phyloP scores from a whole-genome alignment of 805 yeast genomes.

The Maudiozyma pseudohumilis region DNA sequence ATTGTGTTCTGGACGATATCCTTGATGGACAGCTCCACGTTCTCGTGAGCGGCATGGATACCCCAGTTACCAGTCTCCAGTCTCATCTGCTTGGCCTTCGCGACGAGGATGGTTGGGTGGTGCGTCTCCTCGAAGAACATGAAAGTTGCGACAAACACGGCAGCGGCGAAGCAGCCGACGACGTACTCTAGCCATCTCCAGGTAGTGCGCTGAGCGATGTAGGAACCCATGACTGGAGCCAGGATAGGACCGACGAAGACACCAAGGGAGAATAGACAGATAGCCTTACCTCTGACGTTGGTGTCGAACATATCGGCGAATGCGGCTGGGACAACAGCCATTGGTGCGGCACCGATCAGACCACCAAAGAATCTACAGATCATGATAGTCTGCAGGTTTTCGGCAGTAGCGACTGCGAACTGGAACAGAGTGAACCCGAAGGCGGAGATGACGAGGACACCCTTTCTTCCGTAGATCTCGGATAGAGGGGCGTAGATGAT shows the following conservation, averaged over 20 bases:
- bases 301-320: conserved; percentile 75
- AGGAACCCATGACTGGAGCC: conserved; percentile 76
- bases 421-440: conserved; percentile 52
- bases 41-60: conserved; percentile 69
- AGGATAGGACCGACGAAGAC: conserved; percentile 73
- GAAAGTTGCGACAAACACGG: conserved; percentile 31
- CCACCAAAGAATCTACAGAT: conserved; percentile 77
- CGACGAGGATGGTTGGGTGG: conserved; percentile 53
- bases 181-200: conserved; percentile 82
- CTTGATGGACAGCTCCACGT: conserved; percentile 42
- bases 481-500: conserved; percentile 82
- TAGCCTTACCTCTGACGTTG: conserved; percentile 61
- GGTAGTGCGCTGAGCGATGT: conserved; percentile 54
- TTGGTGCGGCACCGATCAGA: conserved; percentile 71
- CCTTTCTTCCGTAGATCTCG: conserved; percentile 66
- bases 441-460: conserved; percentile 46
- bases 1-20: conserved; percentile 57
- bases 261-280: conserved; percentile 61
- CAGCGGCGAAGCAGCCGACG: conserved; percentile 49
- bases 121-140: conserved; percentile 54
- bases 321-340: conserved; percentile 80
- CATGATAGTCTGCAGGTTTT: conserved; percentile 68
- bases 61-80: conserved; percentile 74
- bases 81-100: conserved; percentile 55
- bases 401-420: conserved; percentile 67